These are phyloP conservation scores for Plenodomus tracheiphilus DNA, from an alignment of 2,329 filamentous ascomycete species.

Conservation along the genomic window DNA sequence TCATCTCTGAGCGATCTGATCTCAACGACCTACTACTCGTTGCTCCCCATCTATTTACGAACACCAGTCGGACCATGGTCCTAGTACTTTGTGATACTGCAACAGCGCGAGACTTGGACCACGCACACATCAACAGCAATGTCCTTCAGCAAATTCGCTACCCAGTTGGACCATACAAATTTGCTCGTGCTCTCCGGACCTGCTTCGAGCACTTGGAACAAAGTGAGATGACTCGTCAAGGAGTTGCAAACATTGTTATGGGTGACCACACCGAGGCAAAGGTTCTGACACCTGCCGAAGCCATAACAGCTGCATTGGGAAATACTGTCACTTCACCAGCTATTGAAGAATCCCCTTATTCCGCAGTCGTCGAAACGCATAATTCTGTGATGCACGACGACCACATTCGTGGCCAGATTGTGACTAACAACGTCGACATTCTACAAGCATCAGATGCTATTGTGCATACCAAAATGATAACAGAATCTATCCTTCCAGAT, in stretches of 20 bases:
- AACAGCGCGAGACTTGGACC: background rate
- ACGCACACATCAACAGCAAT: background rate
- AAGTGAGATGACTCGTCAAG: background rate
- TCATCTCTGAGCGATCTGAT: background rate
- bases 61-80: background rate
- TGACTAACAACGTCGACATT: background rate
- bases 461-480: background rate
- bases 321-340: background rate
- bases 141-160: background rate
- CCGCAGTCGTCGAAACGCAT: background rate
- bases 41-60: background rate
- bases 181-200: background rate
- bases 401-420: background rate
- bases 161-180: background rate
- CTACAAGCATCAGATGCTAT: background rate
- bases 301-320: background rate
- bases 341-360: background rate
- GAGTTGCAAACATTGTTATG: background rate
- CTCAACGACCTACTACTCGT: background rate
- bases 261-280: background rate
- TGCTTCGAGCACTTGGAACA: background rate
- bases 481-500: background rate
- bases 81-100: background rate
- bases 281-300: background rate
- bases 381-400: background rate